A percentile compares a stretch with the other conserved stretches of the same genome.
These are phyloP conservation scores for Crassisporium funariophilum DNA, from an alignment of 768 basidiomycete genomes.

Conservation along the genomic window DNA sequence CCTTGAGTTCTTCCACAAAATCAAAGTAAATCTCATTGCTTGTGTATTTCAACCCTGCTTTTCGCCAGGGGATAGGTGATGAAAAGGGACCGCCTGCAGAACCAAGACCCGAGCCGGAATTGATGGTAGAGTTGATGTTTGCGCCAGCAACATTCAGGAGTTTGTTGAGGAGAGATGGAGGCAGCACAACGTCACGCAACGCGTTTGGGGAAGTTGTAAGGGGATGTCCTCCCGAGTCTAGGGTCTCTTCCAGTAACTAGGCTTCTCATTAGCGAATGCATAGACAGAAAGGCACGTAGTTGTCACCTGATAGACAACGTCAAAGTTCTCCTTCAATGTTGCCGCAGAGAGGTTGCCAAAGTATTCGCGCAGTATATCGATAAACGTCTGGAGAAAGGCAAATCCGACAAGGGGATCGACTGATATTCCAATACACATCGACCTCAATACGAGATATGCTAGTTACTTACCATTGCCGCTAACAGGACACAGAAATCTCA, in stretches of 20 bases:
- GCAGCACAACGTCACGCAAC: slow-evolving; percentile 90
- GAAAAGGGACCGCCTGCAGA: slow-evolving; percentile 63
- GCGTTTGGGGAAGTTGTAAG: slow-evolving; percentile 89
- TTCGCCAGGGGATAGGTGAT: slow-evolving; percentile 93
- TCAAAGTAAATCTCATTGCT: slow-evolving; percentile 96
- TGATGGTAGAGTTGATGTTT: slow-evolving; percentile 49
- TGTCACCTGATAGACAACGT: slow-evolving; percentile 89
- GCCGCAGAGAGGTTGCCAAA: slow-evolving; percentile 82
- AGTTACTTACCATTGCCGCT: slow-evolving; percentile 77
- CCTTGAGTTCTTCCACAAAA: slow-evolving; percentile 78
- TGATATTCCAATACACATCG: slow-evolving; percentile 33
- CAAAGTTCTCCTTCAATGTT: slow-evolving; percentile 88
- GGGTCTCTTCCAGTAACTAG: slow-evolving; percentile 92
- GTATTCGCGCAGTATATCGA: slow-evolving; percentile 84
- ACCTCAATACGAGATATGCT: background rate
- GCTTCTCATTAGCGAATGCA: slow-evolving; percentile 6
- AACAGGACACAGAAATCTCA: slow-evolving; percentile 79
- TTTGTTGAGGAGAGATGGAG: slow-evolving; percentile 84
- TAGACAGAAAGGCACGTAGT: background rate
- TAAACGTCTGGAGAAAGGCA: slow-evolving; percentile 83
- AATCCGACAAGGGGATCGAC: slow-evolving; percentile 92
- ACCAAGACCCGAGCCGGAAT: slow-evolving; percentile 44
- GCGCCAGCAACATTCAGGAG: slow-evolving; percentile 56
- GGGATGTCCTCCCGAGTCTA: slow-evolving; percentile 91
- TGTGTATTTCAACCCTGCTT: slow-evolving; percentile 77